Evolutionary conservation across 73 alveolate genomes (phyloP).

Genomic region (Blepharisma japonicum): DNA sequence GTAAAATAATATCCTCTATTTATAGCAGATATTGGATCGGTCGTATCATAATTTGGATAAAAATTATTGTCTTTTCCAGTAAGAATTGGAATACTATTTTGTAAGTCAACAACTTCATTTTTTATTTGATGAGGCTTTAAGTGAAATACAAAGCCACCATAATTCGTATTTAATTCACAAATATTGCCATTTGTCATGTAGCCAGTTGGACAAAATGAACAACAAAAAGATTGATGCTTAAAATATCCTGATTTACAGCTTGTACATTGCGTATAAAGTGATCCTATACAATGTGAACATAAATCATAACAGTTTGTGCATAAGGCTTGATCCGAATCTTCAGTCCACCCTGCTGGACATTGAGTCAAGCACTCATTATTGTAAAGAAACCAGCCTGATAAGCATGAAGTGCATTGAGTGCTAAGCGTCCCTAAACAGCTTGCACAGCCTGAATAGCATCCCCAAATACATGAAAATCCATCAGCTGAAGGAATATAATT

Average conservation of each 20-base stretch:
- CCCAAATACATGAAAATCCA: not conserved
- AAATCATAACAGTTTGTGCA: not conserved
- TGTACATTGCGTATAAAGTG: not conserved
- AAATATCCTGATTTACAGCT: not conserved
- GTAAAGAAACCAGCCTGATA: not conserved
- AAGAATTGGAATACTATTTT: not conserved
- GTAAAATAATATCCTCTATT: constrained; percentile 11
- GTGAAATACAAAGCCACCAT: not conserved
- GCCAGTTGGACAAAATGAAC: constrained; percentile 1
- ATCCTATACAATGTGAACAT: not conserved
- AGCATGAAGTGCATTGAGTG: not conserved
- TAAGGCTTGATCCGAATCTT: not conserved
- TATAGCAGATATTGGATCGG: constrained; percentile 8
- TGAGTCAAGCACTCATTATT: not conserved
- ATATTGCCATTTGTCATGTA: not conserved
- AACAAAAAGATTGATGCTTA: not conserved
- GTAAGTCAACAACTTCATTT: not conserved
- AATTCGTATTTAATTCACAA: not conserved
- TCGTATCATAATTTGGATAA: constrained; percentile 15
- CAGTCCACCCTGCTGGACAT: constrained; percentile 3
- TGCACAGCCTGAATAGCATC: not conserved
- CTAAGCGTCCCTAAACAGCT: not conserved
- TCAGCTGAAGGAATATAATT: not conserved
- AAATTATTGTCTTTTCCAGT: not conserved
- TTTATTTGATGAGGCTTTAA: not conserved